Percentiles rank a stretch among this genome's conserved stretches.
Conservation (phyloP, 179 eudicot species). For the Beta corolliflora region DNA sequence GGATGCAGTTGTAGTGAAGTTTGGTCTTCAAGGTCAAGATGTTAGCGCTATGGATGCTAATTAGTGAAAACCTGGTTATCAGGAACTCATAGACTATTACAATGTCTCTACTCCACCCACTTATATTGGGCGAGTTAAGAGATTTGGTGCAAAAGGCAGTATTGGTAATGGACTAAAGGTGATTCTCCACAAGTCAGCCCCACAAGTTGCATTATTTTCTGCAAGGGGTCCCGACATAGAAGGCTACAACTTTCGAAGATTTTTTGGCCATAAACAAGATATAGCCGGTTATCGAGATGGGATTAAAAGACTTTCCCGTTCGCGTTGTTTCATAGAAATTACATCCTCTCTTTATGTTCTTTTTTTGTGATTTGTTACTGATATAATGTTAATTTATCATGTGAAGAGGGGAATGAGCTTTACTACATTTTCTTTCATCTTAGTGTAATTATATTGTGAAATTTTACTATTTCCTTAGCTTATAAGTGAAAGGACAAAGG, state of each 20-base stretch:
- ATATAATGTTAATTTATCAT: too few species aligned
- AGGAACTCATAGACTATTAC: constrained; percentile 68
- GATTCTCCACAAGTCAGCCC: constrained; percentile 77
- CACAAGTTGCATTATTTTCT: constrained; percentile 61
- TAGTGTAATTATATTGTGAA: too few species aligned
- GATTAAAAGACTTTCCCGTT: too few species aligned
- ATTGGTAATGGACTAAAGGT: constrained; percentile 72
- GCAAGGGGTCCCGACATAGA: constrained; percentile 81
- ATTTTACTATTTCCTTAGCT: too few species aligned
- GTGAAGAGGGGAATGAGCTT: too few species aligned
- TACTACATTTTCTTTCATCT: too few species aligned
- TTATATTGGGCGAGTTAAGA: constrained; percentile 84
- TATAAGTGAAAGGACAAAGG: too few species aligned
- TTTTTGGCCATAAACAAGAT: too few species aligned
- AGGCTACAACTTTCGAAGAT: constrained; percentile 61
- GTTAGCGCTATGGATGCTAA: neutral
- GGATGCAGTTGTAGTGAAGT: neutral
- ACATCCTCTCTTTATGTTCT: too few species aligned
- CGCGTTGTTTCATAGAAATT: too few species aligned
- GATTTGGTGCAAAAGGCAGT: constrained; percentile 66
- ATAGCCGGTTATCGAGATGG: too few species aligned
- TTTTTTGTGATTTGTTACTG: too few species aligned
- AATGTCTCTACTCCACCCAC: constrained; percentile 71
- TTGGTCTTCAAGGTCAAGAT: neutral
- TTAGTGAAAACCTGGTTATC: constrained; percentile 8